phyloP scores from a whole-genome alignment of 345 rosid genomes.

The Rhizophora apiculata region DNA sequence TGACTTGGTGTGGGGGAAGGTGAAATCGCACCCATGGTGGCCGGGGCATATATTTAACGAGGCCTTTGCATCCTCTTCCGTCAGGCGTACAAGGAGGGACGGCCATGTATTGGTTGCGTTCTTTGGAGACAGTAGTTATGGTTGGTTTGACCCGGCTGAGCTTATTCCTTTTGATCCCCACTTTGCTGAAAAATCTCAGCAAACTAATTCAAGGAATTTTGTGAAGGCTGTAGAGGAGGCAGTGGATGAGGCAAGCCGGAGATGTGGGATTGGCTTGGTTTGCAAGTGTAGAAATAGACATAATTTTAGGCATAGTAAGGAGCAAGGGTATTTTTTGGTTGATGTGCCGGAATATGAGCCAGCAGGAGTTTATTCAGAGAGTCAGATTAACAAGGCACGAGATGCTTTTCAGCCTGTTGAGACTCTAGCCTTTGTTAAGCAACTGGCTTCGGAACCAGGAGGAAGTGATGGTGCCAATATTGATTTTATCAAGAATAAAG shows the following conservation, averaged over 20 bases:
- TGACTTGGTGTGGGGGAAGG: slow-evolving; percentile 99
- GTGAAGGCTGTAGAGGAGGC: slow-evolving; percentile 95
- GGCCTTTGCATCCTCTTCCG: slow-evolving; percentile 74
- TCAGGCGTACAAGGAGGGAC: slow-evolving; percentile 73
- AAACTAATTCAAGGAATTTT: slow-evolving; percentile 62
- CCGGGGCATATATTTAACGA: slow-evolving; percentile 97
- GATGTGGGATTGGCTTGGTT: slow-evolving; percentile 73
- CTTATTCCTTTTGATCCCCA: slow-evolving; percentile 74
- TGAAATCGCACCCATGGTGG: slow-evolving; percentile 99
- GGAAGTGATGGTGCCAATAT: slow-evolving; percentile 40
- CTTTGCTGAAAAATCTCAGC: slow-evolving; percentile 67
- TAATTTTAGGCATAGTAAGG: slow-evolving; percentile 64
- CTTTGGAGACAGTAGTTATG: slow-evolving; percentile 97
- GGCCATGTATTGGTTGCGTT: slow-evolving; percentile 92
- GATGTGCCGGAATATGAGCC: slow-evolving; percentile 90
- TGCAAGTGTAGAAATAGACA: slow-evolving; percentile 79
- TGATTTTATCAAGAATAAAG: slow-evolving; percentile 56
- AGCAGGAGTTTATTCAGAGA: slow-evolving; percentile 60
- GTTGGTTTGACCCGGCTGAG: slow-evolving; percentile 99
- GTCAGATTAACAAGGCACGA: slow-evolving; percentile 71
- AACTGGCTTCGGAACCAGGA: slow-evolving; percentile 58
- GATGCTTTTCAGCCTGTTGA: slow-evolving; percentile 57
- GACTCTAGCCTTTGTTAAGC: slow-evolving; percentile 57
- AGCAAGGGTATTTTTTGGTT: slow-evolving; percentile 68
- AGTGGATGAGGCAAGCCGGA: slow-evolving; percentile 72